Conservation (phyloP, 2,329 filamentous ascomycete species). For the Bretziella fagacearum region DNA sequence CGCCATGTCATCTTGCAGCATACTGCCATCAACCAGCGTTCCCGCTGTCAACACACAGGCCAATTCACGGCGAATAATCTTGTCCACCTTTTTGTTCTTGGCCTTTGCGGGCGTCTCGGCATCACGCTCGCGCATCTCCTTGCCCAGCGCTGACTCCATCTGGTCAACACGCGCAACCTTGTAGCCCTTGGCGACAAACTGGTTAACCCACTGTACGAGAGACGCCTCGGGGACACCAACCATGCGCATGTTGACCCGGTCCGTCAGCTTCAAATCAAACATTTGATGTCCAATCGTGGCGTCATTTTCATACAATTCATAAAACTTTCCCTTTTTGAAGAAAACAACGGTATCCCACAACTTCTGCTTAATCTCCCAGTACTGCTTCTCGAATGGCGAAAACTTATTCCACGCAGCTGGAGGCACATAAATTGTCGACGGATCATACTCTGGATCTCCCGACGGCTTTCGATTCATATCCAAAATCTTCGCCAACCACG, state of each 20-base stretch:
- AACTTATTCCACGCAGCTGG: slow-evolving; percentile 65
- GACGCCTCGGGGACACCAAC: slow-evolving; percentile 93
- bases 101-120: slow-evolving; percentile 26
- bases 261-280: slow-evolving; percentile 94
- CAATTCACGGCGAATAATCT: slow-evolving; percentile 81
- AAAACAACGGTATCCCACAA: slow-evolving; percentile 96
- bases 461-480: slow-evolving; percentile 71
- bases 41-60: slow-evolving; percentile 82
- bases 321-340: slow-evolving; percentile 99
- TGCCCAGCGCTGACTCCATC: slow-evolving; percentile 85
- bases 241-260: slow-evolving; percentile 99
- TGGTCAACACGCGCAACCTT: slow-evolving; percentile 96
- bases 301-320: slow-evolving; percentile 95
- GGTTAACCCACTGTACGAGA: slow-evolving; percentile 91
- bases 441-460: slow-evolving; percentile 77
- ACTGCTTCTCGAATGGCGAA: slow-evolving; percentile 91
- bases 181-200: slow-evolving; percentile 95
- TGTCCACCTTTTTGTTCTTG: slow-evolving; percentile 60
- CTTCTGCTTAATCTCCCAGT: slow-evolving; percentile 98
- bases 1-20: slow-evolving; percentile 96
- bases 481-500: slow-evolving; percentile 72
- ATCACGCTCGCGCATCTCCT: slow-evolving; percentile 95
- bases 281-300: slow-evolving; percentile 90
- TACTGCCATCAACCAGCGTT: slow-evolving; percentile 84
- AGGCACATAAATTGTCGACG: slow-evolving; percentile 78